These are phyloP conservation scores for Botrytis elliptica DNA, from an alignment of 2,329 filamentous ascomycete species.

Conservation along the genomic window DNA sequence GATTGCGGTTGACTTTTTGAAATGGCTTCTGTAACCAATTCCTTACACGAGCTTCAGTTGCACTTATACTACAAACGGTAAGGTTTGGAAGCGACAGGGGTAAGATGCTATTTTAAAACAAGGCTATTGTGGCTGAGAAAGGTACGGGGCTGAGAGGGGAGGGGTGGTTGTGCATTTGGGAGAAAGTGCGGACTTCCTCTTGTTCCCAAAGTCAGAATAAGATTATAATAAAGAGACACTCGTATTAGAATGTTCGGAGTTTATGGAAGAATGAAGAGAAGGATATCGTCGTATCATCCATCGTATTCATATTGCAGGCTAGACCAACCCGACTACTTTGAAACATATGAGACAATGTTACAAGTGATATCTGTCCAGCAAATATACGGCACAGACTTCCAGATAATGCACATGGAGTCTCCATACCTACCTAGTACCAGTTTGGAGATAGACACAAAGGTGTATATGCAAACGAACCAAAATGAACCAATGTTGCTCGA, in stretches of 20 bases:
- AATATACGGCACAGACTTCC: neutral
- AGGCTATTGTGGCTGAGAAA: conserved; percentile 18
- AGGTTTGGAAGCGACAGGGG: conserved; percentile 3
- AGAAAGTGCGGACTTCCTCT: neutral
- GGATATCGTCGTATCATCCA: neutral
- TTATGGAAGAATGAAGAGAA: neutral
- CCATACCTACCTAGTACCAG: neutral
- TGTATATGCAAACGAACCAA: too few relatives aligned
- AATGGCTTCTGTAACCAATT: conserved; percentile 20
- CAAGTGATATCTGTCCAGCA: neutral
- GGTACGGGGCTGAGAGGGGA: conserved; percentile 5
- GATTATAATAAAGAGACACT: neutral
- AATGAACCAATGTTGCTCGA: neutral
- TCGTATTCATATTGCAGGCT: neutral
- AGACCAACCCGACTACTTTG: neutral
- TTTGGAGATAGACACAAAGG: too few relatives aligned
- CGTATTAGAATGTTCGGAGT: neutral
- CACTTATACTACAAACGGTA: conserved; percentile 14
- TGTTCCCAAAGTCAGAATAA: neutral
- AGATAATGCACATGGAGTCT: neutral
- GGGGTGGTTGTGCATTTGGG: neutral
- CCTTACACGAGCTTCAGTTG: conserved; percentile 19
- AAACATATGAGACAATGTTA: neutral
- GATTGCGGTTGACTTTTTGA: conserved; percentile 8
- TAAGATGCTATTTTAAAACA: conserved; percentile 24